Evolutionary conservation across 768 basidiomycete genomes (phyloP).

Genomic region (Lepiota venenata): DNA sequence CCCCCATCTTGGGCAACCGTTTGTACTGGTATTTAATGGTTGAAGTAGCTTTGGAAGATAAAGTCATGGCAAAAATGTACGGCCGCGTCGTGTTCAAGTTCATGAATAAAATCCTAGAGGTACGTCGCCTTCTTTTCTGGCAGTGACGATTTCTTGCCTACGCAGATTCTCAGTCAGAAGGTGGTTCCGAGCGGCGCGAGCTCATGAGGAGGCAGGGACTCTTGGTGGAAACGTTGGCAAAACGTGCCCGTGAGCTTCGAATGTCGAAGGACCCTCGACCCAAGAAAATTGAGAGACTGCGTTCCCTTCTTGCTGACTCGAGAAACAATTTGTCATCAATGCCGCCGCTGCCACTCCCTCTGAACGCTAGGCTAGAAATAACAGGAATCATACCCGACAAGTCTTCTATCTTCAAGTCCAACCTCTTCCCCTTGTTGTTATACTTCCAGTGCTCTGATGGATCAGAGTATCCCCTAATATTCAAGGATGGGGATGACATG

Average conservation of each 20-base stretch:
- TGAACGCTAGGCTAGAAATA: conserved; percentile 83
- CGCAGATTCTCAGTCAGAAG: conserved; percentile 46
- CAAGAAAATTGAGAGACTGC: conserved; percentile 96
- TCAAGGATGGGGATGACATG: conserved; percentile 99
- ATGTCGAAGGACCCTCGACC: conserved; percentile 90
- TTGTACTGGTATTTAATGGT: conserved; percentile 99
- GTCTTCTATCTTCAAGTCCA: conserved; percentile 96
- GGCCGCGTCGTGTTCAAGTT: conserved; percentile 88
- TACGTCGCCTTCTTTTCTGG: conserved; percentile 25
- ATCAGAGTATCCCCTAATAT: conserved; percentile 90
- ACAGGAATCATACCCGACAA: conserved; percentile 89
- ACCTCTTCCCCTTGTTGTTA: conserved; percentile 86
- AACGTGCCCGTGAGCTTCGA: conserved; percentile 83
- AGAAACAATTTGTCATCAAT: conserved; percentile 84
- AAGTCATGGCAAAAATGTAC: conserved; percentile 89
- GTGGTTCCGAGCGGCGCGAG: conserved; percentile 80
- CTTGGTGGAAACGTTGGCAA: conserved; percentile 81
- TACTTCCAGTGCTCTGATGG: conserved; percentile 87
- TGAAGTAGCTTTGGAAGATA: conserved; percentile 86
- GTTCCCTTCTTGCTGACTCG: conserved; percentile 77
- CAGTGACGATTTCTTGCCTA: neutral
- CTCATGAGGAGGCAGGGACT: conserved; percentile 91
- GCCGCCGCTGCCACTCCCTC: conserved; percentile 79
- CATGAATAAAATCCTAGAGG: conserved; percentile 86
- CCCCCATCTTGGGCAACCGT: conserved; percentile 83